Conservation (phyloP, 495 filamentous ascomycete genomes). For the Daldinia concentrica region DNA sequence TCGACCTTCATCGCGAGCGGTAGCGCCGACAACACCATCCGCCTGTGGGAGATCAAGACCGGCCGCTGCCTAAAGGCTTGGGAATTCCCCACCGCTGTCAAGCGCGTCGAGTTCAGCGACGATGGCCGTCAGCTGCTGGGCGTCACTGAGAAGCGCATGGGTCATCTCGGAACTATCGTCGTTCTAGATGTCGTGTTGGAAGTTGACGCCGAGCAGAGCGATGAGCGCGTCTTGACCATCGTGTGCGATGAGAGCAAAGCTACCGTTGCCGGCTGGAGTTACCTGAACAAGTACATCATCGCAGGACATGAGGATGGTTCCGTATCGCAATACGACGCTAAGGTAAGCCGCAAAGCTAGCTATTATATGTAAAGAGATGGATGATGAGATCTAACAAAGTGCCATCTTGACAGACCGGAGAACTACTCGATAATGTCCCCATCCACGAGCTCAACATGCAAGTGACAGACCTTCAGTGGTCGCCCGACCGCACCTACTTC, state of each 20-base stretch:
- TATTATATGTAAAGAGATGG: neutral
- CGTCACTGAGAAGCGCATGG: conserved; percentile 98
- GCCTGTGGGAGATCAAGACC: conserved; percentile 94
- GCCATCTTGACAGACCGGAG: conserved; percentile 79
- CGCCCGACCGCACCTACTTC: conserved; percentile 92
- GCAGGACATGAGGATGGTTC: conserved; percentile 96
- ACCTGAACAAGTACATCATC: conserved; percentile 90
- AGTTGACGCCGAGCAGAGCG: conserved; percentile 79
- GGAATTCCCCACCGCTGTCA: conserved; percentile 96
- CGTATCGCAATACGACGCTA: conserved; percentile 93
- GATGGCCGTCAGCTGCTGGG: conserved; percentile 89
- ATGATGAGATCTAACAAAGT: conserved; percentile 22
- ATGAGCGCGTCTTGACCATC: conserved; percentile 83
- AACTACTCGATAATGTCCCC: conserved; percentile 78
- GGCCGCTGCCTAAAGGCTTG: conserved; percentile 93
- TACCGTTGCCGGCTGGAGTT: conserved; percentile 96
- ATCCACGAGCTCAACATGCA: conserved; percentile 83
- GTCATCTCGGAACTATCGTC: conserved; percentile 89
- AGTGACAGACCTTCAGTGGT: conserved; percentile 96
- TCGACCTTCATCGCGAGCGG: conserved; percentile 92
- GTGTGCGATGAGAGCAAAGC: conserved; percentile 94
- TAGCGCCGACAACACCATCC: conserved; percentile 96
- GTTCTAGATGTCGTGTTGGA: conserved; percentile 87
- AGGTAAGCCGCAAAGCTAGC: conserved; percentile 61
- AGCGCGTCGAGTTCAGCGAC: conserved; percentile 94